Evolutionary conservation across 441 rosid genomes (phyloP).

Genomic region (Metrosideros polymorpha): DNA sequence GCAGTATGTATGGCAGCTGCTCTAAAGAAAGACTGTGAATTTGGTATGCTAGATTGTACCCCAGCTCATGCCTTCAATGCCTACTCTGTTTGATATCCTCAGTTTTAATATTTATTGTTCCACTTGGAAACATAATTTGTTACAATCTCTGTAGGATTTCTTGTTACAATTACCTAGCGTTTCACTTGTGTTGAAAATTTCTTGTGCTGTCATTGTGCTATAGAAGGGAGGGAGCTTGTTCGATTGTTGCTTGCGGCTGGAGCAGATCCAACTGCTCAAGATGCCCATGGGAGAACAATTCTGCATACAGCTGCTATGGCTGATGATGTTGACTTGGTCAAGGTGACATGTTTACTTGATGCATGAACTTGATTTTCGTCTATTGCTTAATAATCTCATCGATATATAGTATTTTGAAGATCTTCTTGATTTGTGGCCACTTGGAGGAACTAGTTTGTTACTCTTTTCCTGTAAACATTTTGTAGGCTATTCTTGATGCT

Average conservation of each 20-base stretch:
- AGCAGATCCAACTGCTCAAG: constrained; percentile 91
- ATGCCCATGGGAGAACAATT: constrained; percentile 85
- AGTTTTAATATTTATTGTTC: not conserved
- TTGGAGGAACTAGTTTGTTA: not conserved
- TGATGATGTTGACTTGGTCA: constrained; percentile 84
- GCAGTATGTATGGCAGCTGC: constrained; percentile 96
- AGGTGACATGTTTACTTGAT: constrained; percentile 30
- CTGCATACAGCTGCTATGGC: constrained; percentile 96
- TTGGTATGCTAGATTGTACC: constrained; percentile 40
- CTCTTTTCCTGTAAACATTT: constrained; percentile 3
- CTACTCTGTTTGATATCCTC: not conserved
- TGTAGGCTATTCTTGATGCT: constrained; percentile 89
- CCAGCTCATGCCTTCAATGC: not conserved
- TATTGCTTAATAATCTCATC: not conserved
- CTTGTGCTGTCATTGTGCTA: not conserved
- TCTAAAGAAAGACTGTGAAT: constrained; percentile 85
- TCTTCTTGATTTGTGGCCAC: not conserved
- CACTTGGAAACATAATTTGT: not conserved
- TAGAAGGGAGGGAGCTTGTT: constrained; percentile 95
- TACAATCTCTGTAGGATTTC: not conserved
- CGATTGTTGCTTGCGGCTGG: constrained; percentile 84
- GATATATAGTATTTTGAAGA: not conserved
- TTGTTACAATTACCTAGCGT: not conserved
- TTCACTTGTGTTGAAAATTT: not conserved
- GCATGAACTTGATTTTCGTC: constrained; percentile 4